Percentiles rank a stretch among this genome's conserved stretches.
Evolutionary conservation across 1,139 yeast genomes (phyloP).

Genomic region (Hyphopichia pseudoburtonii): DNA sequence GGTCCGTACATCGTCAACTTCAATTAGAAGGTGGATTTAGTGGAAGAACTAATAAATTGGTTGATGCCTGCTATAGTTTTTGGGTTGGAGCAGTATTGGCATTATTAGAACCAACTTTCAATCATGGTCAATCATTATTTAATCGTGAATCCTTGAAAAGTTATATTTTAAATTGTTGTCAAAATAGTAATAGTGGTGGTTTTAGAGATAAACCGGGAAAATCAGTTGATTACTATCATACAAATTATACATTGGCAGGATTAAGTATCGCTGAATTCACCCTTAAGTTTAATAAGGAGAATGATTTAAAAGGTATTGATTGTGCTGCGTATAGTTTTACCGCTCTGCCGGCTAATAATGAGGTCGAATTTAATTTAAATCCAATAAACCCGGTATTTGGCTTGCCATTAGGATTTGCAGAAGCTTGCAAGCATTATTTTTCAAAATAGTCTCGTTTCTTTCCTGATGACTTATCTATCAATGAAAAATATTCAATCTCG

Average conservation of each 20-base stretch:
- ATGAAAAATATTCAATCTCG: too few relatives aligned
- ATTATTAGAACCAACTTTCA: constrained; percentile 54
- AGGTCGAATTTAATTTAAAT: constrained; percentile 24
- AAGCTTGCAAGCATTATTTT: constrained; percentile 18
- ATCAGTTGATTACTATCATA: constrained; percentile 82
- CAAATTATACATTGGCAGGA: constrained; percentile 82
- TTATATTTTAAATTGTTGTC: constrained; percentile 78
- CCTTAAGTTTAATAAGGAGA: constrained; percentile 16
- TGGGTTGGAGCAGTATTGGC: constrained; percentile 89
- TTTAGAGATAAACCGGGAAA: constrained; percentile 86
- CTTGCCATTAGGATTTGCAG: constrained; percentile 40
- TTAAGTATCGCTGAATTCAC: constrained; percentile 64
- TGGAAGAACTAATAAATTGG: constrained; percentile 90
- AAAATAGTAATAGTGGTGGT: constrained; percentile 61
- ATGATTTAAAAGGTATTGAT: constrained; percentile 26
- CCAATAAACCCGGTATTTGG: constrained; percentile 67
- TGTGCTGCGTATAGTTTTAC: constrained; percentile 30
- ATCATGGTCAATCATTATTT: constrained; percentile 34
- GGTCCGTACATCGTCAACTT: constrained; percentile 74
- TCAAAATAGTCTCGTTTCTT: neutral
- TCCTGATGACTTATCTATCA: too few relatives aligned
- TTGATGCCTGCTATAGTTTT: constrained; percentile 93
- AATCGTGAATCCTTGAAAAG: constrained; percentile 56
- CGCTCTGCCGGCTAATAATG: constrained; percentile 11
- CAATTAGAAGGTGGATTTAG: constrained; percentile 79